These are phyloP conservation scores for Blastocystis sp. DNA, from an alignment of 352 stramenopile genomes.

Conservation along the genomic window DNA sequence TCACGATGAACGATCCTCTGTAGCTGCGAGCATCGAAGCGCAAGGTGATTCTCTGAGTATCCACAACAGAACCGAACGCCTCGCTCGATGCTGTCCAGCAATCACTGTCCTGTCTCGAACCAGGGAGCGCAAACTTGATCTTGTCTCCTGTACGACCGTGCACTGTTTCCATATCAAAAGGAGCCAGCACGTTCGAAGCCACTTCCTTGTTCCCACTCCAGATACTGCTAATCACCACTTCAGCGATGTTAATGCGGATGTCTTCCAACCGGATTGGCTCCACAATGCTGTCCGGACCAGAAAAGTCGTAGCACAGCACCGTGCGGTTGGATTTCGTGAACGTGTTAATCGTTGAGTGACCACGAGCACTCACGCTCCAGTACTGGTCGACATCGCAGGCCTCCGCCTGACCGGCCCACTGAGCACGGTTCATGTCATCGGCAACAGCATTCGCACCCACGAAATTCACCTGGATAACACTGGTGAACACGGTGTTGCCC, in stretches of 20 bases:
- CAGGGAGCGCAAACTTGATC: constrained; percentile 43
- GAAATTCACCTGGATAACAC: constrained; percentile 51
- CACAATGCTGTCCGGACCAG: background rate
- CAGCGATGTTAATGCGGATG: background rate
- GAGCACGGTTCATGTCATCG: constrained; percentile 7
- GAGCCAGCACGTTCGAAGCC: background rate
- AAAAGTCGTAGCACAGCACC: constrained; percentile 59
- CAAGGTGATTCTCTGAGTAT: constrained; percentile 25
- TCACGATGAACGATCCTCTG: constrained; percentile 30
- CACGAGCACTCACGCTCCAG: background rate
- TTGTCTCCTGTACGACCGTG: background rate
- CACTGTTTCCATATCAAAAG: background rate
- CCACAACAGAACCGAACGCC: background rate
- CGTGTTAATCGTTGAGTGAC: constrained; percentile 2
- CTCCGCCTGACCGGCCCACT: background rate
- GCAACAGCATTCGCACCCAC: constrained; percentile 1
- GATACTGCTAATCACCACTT: background rate
- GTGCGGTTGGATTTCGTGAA: background rate
- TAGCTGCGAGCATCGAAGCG: background rate
- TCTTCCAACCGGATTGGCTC: background rate
- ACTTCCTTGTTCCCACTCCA: background rate
- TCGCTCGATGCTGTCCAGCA: constrained; percentile 19
- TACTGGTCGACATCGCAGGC: background rate
- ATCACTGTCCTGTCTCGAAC: constrained; percentile 29
- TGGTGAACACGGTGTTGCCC: constrained; percentile 56